Percentiles rank a stretch among this genome's conserved stretches.
Evolutionary conservation across 148 eudicot genomes (phyloP).

Genomic region (Fagopyrum tataricum): DNA sequence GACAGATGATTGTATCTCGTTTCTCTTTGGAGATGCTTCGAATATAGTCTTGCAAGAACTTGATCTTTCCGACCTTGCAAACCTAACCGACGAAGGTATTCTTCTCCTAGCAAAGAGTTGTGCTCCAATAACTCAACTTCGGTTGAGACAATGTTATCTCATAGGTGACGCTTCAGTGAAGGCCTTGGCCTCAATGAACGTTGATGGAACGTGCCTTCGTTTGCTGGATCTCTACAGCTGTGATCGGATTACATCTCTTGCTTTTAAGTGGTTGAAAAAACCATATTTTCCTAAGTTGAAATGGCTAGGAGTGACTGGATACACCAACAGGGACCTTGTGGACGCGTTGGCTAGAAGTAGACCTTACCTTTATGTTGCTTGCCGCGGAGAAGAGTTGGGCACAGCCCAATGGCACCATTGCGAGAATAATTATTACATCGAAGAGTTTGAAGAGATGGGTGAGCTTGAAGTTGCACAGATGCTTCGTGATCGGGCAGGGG

Average conservation of each 20-base stretch:
- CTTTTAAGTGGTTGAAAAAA: slow-evolving; percentile 83
- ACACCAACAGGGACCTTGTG: slow-evolving; percentile 57
- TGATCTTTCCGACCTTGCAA: slow-evolving; percentile 80
- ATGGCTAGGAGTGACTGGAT: slow-evolving; percentile 80
- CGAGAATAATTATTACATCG: slow-evolving; percentile 40
- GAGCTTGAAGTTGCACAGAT: slow-evolving; percentile 38
- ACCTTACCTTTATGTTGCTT: slow-evolving; percentile 60
- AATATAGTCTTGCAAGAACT: slow-evolving; percentile 54
- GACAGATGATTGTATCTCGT: slow-evolving; percentile 67
- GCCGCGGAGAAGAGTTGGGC: slow-evolving; percentile 81
- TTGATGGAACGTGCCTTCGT: slow-evolving; percentile 65
- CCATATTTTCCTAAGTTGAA: slow-evolving; percentile 86
- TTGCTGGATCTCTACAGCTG: slow-evolving; percentile 81
- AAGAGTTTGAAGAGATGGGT: slow-evolving; percentile 75
- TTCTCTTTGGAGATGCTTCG: slow-evolving; percentile 47
- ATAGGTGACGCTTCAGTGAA: slow-evolving; percentile 81
- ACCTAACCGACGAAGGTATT: slow-evolving; percentile 64
- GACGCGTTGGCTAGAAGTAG: slow-evolving; percentile 75
- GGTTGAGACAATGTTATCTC: slow-evolving; percentile 78
- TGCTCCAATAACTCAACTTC: slow-evolving; percentile 56
- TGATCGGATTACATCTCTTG: slow-evolving; percentile 72
- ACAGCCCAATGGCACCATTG: slow-evolving; percentile 69
- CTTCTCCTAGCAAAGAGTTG: slow-evolving; percentile 59
- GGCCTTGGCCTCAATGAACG: slow-evolving; percentile 88
- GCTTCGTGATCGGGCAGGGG: too few species aligned